Conservation (phyloP, 2,329 filamentous ascomycete species). For the Ceratocystis ficicola region DNA sequence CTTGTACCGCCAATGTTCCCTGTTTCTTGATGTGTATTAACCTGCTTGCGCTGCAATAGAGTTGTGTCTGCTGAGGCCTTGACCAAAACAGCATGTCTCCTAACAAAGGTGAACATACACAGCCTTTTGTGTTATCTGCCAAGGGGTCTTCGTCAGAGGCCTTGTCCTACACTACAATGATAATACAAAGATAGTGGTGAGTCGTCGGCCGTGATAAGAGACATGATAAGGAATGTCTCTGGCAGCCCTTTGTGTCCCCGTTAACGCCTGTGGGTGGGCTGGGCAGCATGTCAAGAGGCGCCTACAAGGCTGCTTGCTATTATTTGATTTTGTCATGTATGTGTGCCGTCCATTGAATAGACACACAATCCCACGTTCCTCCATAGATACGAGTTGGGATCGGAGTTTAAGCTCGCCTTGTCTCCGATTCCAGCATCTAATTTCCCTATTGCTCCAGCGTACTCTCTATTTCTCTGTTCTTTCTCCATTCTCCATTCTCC, state of each 20-base stretch:
- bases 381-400: not conserved
- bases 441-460: not conserved
- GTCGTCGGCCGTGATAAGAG: not conserved
- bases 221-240: not conserved
- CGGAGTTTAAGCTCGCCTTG: not conserved
- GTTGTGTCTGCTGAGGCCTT: not conserved
- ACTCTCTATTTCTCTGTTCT: too few species aligned
- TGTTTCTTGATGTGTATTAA: not conserved
- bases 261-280: not conserved
- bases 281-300: not conserved
- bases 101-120: not conserved
- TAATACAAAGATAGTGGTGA: not conserved
- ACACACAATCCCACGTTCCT: not conserved
- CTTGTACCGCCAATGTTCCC: too few species aligned
- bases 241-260: not conserved
- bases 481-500: not conserved
- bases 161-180: not conserved
- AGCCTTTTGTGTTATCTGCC: not conserved
- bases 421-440: not conserved
- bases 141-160: not conserved
- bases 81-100: not conserved
- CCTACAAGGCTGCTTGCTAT: not conserved
- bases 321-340: not conserved
- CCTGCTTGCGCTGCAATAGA: not conserved
- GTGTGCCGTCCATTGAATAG: too few species aligned